phyloP scores from a whole-genome alignment of 148 eudicot species.

The Arbutus unedo region DNA sequence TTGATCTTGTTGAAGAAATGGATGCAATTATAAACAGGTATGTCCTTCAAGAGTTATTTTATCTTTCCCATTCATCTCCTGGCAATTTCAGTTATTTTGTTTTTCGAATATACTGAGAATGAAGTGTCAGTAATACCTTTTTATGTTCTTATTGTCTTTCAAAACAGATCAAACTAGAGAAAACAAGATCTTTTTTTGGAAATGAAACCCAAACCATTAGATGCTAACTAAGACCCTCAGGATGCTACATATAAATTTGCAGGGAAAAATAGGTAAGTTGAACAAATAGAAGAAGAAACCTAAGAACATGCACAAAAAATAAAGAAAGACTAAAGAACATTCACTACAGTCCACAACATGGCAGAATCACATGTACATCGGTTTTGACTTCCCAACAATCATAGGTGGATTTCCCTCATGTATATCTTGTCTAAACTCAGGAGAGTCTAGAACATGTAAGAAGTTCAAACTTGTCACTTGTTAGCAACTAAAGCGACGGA shows the following conservation, averaged over 20 bases:
- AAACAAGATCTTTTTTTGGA: not conserved
- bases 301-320: not conserved
- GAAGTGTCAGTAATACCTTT: not conserved
- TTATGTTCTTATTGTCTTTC: not conserved
- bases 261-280: not conserved
- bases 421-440: not conserved
- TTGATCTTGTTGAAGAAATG: slow-evolving; percentile 89
- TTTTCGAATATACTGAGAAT: not conserved
- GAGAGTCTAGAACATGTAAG: not conserved
- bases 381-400: not conserved
- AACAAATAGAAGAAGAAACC: not conserved
- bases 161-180: not conserved
- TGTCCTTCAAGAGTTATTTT: not conserved
- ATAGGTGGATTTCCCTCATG: not conserved
- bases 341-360: not conserved
- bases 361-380: not conserved
- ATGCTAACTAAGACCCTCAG: not conserved
- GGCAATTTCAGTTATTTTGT: not conserved
- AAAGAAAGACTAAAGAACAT: not conserved
- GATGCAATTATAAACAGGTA: slow-evolving; percentile 86
- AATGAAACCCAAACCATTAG: too few relatives aligned
- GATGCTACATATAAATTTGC: not conserved
- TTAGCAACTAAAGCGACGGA: not conserved
- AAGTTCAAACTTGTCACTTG: not conserved
- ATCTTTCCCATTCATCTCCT: not conserved